These are phyloP conservation scores for Tetrahymena elliotti DNA, from an alignment of 73 alveolate species.

Conservation along the genomic window DNA sequence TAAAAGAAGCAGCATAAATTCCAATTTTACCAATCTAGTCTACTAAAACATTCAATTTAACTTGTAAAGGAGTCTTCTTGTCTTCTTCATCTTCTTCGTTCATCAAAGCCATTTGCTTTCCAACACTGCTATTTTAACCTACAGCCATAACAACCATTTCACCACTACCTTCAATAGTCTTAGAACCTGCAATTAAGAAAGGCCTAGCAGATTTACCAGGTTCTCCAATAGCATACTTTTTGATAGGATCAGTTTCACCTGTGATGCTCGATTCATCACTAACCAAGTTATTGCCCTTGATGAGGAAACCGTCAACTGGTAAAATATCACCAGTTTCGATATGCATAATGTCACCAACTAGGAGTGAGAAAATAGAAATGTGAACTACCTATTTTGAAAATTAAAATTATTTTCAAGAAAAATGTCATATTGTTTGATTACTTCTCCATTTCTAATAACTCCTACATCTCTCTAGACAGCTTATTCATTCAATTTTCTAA, in stretches of 20 bases:
- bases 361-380: constrained; percentile 61
- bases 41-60: constrained; percentile 80
- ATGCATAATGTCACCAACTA: constrained; percentile 86
- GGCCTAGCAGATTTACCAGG: constrained; percentile 65
- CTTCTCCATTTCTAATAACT: constrained; percentile 75
- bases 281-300: constrained; percentile 67
- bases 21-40: constrained; percentile 87
- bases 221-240: constrained; percentile 60
- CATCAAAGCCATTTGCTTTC: constrained; percentile 60
- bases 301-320: constrained; percentile 89
- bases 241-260: constrained; percentile 87
- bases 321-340: constrained; percentile 83
- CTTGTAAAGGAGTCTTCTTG: constrained; percentile 81
- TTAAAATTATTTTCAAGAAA: not conserved
- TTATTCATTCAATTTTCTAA: constrained; percentile 72
- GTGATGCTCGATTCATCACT: constrained; percentile 89
- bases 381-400: constrained; percentile 2
- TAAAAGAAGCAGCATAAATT: constrained; percentile 62
- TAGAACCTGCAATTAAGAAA: constrained; percentile 76
- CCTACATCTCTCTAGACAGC: constrained; percentile 67
- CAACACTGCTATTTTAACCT: constrained; percentile 76
- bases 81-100: constrained; percentile 62
- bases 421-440: not conserved
- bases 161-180: constrained; percentile 80
- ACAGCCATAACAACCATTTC: constrained; percentile 84